Evolutionary conservation across 805 yeast genomes (phyloP).

Genomic region (Candida schatavii): DNA sequence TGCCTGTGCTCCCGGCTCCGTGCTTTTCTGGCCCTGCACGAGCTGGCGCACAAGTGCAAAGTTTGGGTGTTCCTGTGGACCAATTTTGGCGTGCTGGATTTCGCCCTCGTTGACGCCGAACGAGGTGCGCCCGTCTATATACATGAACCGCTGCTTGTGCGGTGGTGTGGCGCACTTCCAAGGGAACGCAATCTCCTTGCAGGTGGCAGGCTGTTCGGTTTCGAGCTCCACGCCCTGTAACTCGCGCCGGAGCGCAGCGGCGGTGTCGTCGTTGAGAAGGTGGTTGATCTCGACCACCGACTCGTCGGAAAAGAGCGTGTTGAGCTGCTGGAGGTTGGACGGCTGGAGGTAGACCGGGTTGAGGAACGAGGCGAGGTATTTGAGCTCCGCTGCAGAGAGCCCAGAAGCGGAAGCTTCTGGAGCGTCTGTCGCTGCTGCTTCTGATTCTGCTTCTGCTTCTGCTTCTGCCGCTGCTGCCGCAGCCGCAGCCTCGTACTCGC

Average conservation of each 20-base stretch:
- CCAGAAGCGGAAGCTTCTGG: conserved; percentile 38
- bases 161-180: conserved; percentile 95
- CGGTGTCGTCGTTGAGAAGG: conserved; percentile 57
- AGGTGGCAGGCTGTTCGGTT: conserved; percentile 52
- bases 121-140: conserved; percentile 62
- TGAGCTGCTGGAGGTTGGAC: conserved; percentile 43
- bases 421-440: conserved; percentile 33
- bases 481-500: conserved; percentile 13
- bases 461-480: too few relatives aligned
- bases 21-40: not conserved
- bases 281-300: conserved; percentile 66
- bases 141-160: conserved; percentile 84
- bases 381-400: conserved; percentile 36
- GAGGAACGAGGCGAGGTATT: conserved; percentile 52
- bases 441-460: not conserved
- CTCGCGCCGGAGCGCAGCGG: conserved; percentile 42
- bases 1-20: conserved; percentile 11
- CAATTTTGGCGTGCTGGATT: conserved; percentile 29
- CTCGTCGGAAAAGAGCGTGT: conserved; percentile 56
- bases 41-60: conserved; percentile 37
- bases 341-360: conserved; percentile 45
- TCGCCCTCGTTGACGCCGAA: conserved; percentile 30
- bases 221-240: conserved; percentile 62
- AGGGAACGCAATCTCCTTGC: conserved; percentile 58
- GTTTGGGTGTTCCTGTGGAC: conserved; percentile 55